Conservation (phyloP, 257 asterid genomes). For the Coffea eugenioides region DNA sequence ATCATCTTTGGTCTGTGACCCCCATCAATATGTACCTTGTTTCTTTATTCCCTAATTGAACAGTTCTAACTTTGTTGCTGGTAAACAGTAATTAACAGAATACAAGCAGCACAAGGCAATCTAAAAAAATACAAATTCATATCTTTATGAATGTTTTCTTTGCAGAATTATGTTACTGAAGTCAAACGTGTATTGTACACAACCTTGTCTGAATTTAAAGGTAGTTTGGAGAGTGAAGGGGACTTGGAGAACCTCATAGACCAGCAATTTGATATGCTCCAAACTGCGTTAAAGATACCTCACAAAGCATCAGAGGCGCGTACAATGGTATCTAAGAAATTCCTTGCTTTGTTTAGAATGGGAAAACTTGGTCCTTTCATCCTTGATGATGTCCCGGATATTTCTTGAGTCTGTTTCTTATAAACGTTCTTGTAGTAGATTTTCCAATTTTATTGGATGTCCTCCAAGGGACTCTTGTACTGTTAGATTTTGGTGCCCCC, state of each 20-base stretch:
- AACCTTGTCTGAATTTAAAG: slow-evolving; percentile 54
- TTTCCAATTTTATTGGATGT: background rate
- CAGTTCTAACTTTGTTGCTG: background rate
- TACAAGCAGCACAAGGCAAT: background rate
- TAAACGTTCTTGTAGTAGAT: background rate
- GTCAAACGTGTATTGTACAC: slow-evolving; percentile 62
- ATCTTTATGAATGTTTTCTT: background rate
- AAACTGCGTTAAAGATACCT: slow-evolving; percentile 64
- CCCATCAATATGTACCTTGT: background rate
- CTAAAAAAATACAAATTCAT: background rate
- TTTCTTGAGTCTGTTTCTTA: slow-evolving; percentile 22
- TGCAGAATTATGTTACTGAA: slow-evolving; percentile 64
- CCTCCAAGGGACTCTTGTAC: background rate
- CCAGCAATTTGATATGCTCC: slow-evolving; percentile 74
- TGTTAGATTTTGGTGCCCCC: too few relatives aligned
- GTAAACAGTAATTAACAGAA: background rate
- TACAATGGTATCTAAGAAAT: slow-evolving; percentile 60
- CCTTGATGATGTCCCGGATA: slow-evolving; percentile 75
- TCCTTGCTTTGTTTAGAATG: slow-evolving; percentile 68
- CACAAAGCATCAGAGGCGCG: slow-evolving; percentile 76
- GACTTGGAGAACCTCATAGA: slow-evolving; percentile 71
- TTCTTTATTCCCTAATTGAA: too few relatives aligned
- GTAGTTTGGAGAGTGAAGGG: slow-evolving; percentile 68
- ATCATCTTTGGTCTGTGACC: background rate
- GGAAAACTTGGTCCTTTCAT: slow-evolving; percentile 87